These are phyloP conservation scores for Pecoramyces ruminantium DNA, from an alignment of 192 early-diverging fungal genomes.

Conservation along the genomic window DNA sequence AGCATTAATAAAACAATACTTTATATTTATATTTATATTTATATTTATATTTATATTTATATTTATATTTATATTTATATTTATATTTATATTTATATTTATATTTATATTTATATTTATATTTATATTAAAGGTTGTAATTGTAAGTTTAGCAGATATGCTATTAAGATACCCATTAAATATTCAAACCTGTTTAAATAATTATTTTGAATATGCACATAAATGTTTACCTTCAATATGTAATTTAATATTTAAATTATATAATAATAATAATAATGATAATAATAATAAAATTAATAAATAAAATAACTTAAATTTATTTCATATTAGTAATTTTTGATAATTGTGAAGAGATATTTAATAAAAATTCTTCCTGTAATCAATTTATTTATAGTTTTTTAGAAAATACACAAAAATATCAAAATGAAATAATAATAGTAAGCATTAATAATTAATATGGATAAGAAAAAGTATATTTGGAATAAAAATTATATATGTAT, in stretches of 20 bases:
- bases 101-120: no score
- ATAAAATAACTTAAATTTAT: no score
- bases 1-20: no score
- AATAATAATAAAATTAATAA: no score
- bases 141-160: background rate
- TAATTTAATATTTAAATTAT: background rate
- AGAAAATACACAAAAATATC: background rate
- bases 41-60: no score
- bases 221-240: background rate
- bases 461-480: no score
- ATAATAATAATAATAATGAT: no score
- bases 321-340: background rate
- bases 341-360: background rate
- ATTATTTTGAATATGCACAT: background rate
- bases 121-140: background rate
- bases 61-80: no score
- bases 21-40: no score
- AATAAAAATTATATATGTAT: no score
- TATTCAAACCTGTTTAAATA: background rate
- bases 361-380: background rate
- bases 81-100: no score
- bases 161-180: background rate
- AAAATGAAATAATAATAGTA: background rate
- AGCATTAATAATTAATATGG: no score
- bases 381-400: background rate